Conservation (phyloP, 2,329 filamentous ascomycete species). For the Leptosphaerulina australis region DNA sequence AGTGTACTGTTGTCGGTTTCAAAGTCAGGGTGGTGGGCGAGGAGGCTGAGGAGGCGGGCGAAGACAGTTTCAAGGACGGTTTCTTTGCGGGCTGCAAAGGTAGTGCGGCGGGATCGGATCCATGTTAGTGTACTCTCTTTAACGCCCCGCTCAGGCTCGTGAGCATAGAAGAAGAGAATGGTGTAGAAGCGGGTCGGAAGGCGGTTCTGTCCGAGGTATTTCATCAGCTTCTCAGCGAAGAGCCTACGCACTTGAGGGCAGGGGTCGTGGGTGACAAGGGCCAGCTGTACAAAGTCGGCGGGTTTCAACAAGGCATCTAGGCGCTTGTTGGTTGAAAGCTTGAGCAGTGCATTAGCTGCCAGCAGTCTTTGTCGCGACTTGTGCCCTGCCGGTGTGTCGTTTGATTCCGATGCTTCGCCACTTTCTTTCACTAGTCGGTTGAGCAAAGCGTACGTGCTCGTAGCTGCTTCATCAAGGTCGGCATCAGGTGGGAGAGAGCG, state of each 20-base stretch:
- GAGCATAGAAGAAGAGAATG: constrained; percentile 87
- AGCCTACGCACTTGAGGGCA: constrained; percentile 73
- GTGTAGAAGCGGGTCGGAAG: constrained; percentile 82
- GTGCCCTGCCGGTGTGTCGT: constrained; percentile 76
- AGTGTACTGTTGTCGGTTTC: constrained; percentile 66
- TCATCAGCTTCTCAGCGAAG: constrained; percentile 87
- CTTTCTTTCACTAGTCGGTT: constrained; percentile 75
- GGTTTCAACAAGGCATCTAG: constrained; percentile 78
- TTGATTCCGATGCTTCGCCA: constrained; percentile 78
- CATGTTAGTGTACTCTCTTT: constrained; percentile 81
- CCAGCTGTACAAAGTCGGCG: constrained; percentile 78
- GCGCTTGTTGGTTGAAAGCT: constrained; percentile 77
- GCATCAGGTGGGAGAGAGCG: constrained; percentile 61
- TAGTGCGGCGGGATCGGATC: constrained; percentile 79
- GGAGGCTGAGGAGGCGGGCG: constrained; percentile 79
- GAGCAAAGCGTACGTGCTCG: constrained; percentile 77
- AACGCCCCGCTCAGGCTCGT: constrained; percentile 78
- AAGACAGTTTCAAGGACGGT: constrained; percentile 80
- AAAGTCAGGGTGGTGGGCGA: constrained; percentile 95
- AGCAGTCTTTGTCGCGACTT: constrained; percentile 79
- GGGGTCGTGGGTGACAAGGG: constrained; percentile 79
- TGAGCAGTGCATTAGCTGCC: constrained; percentile 79
- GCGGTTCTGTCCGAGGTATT: constrained; percentile 77
- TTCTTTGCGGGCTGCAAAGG: constrained; percentile 61
- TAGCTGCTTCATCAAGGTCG: constrained; percentile 58